Evolutionary conservation across 148 eudicot species (phyloP).

Genomic region (Rhododendron ovatum): DNA sequence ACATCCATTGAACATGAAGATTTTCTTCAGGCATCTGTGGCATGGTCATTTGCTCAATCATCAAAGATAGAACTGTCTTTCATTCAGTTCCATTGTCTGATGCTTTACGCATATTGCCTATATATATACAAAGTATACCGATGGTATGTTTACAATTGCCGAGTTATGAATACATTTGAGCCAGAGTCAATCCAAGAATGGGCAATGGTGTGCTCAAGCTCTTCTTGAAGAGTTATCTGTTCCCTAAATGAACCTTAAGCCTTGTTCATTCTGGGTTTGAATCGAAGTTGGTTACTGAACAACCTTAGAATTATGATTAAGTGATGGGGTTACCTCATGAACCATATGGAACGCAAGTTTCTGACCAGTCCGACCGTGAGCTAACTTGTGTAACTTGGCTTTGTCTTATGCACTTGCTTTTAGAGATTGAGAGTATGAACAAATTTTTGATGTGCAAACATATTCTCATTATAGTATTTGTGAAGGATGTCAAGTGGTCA

Average conservation of each 20-base stretch:
- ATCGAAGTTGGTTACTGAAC: background rate
- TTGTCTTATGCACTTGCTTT: background rate
- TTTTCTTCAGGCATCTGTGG: background rate
- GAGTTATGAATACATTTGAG: background rate
- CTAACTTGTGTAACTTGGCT: background rate
- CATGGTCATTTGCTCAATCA: background rate
- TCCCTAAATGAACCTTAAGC: background rate
- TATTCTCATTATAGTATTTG: background rate
- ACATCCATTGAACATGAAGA: background rate
- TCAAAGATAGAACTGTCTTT: background rate
- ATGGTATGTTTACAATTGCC: background rate
- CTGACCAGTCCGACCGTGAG: background rate
- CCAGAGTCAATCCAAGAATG: background rate
- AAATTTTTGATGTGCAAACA: background rate
- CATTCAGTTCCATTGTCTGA: background rate
- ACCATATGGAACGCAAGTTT: background rate
- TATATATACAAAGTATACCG: background rate
- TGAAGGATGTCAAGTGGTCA: background rate
- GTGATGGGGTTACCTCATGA: conserved; percentile 5
- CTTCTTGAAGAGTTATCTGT: background rate
- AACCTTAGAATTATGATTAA: background rate
- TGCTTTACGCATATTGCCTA: background rate
- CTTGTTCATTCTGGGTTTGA: background rate
- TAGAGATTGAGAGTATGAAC: background rate
- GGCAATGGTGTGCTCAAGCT: background rate